These are phyloP conservation scores for Leccinum pellstonianum DNA, from an alignment of 768 basidiomycete species.

Conservation along the genomic window DNA sequence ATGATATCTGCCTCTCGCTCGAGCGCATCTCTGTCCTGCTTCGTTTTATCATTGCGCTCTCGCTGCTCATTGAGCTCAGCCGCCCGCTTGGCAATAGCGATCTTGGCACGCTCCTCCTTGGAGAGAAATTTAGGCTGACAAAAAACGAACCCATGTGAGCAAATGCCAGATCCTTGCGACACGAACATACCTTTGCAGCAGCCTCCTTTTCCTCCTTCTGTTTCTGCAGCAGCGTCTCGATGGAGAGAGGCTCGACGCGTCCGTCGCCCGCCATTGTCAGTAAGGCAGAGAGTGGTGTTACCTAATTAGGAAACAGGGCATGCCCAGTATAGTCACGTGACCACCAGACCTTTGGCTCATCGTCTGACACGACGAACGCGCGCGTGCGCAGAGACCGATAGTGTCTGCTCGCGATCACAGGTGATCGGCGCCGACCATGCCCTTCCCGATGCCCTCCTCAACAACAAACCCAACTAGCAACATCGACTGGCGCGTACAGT, in stretches of 20 bases:
- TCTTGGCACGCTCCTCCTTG: slow-evolving; percentile 85
- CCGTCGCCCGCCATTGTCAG: slow-evolving; percentile 44
- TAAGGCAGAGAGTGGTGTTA: neutral
- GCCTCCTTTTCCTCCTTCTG: slow-evolving; percentile 89
- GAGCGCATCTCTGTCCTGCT: slow-evolving; percentile 62
- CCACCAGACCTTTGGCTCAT: slow-evolving; percentile 16
- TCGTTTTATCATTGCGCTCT: slow-evolving; percentile 59
- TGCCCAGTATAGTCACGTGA: slow-evolving; percentile 11
- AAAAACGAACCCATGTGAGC: slow-evolving; percentile 6
- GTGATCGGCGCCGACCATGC: slow-evolving; percentile 20
- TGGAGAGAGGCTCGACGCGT: slow-evolving; percentile 74
- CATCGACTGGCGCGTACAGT: slow-evolving; percentile 35
- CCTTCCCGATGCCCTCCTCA: slow-evolving; percentile 14
- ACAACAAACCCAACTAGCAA: neutral
- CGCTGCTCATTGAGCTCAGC: slow-evolving; percentile 78
- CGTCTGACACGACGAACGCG: slow-evolving; percentile 20
- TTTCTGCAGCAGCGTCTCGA: slow-evolving; percentile 81
- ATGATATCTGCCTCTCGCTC: slow-evolving; percentile 76
- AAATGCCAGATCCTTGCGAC: neutral
- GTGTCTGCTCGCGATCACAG: slow-evolving; percentile 14
- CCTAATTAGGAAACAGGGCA: slow-evolving; percentile 15
- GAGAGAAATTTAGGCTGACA: slow-evolving; percentile 92
- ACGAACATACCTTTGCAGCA: slow-evolving; percentile 71
- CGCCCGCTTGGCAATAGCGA: slow-evolving; percentile 85
- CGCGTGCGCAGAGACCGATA: slow-evolving; percentile 11